Percentiles rank a stretch among this genome's conserved stretches.
Conservation (phyloP, 1,284 basidiomycete species). For the Golubevia sp. region DNA sequence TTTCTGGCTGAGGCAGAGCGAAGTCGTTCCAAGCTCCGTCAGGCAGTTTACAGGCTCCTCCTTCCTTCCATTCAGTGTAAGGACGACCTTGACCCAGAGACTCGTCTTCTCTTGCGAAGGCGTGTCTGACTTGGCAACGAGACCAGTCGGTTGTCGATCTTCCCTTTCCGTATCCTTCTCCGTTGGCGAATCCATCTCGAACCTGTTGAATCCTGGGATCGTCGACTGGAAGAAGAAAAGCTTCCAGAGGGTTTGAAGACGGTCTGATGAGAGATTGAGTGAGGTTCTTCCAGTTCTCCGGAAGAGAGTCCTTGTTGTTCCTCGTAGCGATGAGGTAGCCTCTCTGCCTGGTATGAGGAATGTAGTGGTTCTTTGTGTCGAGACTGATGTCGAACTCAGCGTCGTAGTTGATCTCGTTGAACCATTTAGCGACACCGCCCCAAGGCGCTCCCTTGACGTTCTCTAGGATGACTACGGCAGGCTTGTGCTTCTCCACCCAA, state of each 20-base stretch:
- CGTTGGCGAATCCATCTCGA: constrained; percentile 67
- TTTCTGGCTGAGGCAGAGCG: constrained; percentile 85
- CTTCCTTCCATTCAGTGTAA: constrained; percentile 90
- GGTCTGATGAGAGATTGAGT: constrained; percentile 76
- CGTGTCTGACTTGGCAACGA: constrained; percentile 88
- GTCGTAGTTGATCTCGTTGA: constrained; percentile 77
- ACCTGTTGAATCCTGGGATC: constrained; percentile 88
- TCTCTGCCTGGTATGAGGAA: constrained; percentile 75
- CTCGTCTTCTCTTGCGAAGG: constrained; percentile 83
- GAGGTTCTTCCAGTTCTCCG: constrained; percentile 72
- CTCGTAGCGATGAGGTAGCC: constrained; percentile 36
- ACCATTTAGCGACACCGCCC: constrained; percentile 75
- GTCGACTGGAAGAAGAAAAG: constrained; percentile 86
- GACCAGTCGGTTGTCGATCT: constrained; percentile 75
- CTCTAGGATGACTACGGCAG: constrained; percentile 87
- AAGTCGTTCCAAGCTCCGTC: constrained; percentile 95
- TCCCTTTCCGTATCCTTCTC: constrained; percentile 33
- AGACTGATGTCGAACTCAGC: constrained; percentile 70
- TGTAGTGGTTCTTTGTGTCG: constrained; percentile 92
- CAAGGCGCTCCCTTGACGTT: constrained; percentile 93
- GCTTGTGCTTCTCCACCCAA: constrained; percentile 85
- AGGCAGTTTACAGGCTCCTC: constrained; percentile 83
- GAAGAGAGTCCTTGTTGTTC: constrained; percentile 32
- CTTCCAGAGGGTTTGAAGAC: constrained; percentile 85
- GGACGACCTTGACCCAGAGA: constrained; percentile 80